phyloP scores from a whole-genome alignment of 2,329 filamentous ascomycete species.

The Emmonsia crescens region DNA sequence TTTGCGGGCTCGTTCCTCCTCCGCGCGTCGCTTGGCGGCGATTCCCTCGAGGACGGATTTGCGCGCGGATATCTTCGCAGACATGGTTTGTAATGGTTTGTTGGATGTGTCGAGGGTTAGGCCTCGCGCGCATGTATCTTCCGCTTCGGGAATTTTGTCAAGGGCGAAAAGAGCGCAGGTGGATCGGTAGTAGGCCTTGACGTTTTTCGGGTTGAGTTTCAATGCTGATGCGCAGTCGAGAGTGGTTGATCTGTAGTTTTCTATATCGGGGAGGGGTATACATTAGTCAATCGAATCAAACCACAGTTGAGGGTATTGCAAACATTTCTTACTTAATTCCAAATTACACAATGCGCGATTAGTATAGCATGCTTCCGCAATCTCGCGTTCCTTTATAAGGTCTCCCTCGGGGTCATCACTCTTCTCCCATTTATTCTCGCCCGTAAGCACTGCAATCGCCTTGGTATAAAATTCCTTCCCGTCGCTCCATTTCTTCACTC shows the following conservation, averaged over 20 bases:
- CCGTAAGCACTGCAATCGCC: constrained; percentile 61
- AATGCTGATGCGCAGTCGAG: constrained; percentile 73
- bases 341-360: constrained; percentile 89
- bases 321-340: constrained; percentile 51
- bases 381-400: constrained; percentile 49
- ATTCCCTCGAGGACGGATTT: constrained; percentile 46
- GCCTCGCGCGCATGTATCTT: constrained; percentile 65
- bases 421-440: constrained; percentile 47
- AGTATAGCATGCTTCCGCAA: constrained; percentile 66
- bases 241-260: constrained; percentile 79
- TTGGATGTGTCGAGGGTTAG: constrained; percentile 63
- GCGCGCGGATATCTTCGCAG: constrained; percentile 52
- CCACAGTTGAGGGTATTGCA: neutral
- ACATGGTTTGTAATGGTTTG: constrained; percentile 51
- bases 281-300: neutral
- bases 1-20: constrained; percentile 37
- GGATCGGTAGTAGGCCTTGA: constrained; percentile 88
- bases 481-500: constrained; percentile 61
- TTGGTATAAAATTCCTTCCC: constrained; percentile 88
- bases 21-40: constrained; percentile 44
- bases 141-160: constrained; percentile 67
- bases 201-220: constrained; percentile 63
- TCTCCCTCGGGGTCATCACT: constrained; percentile 47
- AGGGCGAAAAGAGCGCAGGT: constrained; percentile 66
- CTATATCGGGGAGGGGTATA: constrained; percentile 26